Evolutionary conservation across 495 filamentous ascomycete genomes (phyloP).

Genomic region (Hypoxylon rickii): DNA sequence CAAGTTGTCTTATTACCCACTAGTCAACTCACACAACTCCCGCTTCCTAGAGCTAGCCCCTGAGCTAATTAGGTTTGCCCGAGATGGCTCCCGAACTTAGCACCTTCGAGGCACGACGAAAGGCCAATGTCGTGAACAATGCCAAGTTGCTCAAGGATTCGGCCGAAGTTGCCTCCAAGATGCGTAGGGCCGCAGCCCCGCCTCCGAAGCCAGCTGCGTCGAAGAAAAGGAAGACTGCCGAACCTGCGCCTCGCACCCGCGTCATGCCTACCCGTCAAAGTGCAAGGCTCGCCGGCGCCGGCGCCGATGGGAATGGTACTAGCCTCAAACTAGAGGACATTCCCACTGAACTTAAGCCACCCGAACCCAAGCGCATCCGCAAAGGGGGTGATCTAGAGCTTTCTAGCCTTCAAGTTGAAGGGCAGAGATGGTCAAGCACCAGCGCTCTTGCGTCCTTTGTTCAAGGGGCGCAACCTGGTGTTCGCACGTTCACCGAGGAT

Average conservation of each 20-base stretch:
- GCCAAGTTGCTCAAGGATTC: conserved; percentile 50
- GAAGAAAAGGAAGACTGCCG: conserved; percentile 35
- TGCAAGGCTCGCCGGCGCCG: conserved; percentile 54
- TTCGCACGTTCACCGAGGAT: conserved; percentile 76
- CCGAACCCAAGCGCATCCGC: conserved; percentile 45
- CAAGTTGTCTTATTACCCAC: too few species aligned
- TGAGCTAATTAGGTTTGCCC: too few species aligned
- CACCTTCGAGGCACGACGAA: conserved; percentile 53
- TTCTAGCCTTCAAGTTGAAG: conserved; percentile 78
- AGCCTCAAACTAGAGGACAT: conserved; percentile 32
- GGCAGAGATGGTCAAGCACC: conserved; percentile 61
- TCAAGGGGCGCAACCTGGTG: conserved; percentile 75
- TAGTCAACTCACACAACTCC: not conserved
- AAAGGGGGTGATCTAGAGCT: conserved; percentile 64
- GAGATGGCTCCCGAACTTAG: conserved; percentile 45
- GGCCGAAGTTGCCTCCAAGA: conserved; percentile 44
- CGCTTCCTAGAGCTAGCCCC: not conserved
- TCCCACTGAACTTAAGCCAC: conserved; percentile 35
- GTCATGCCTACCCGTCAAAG: conserved; percentile 54
- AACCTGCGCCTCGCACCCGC: conserved; percentile 37
- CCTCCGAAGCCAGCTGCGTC: conserved; percentile 26
- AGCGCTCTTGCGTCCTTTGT: conserved; percentile 43
- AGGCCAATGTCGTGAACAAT: conserved; percentile 54
- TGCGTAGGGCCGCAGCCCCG: conserved; percentile 39
- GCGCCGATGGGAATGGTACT: conserved; percentile 35